Conservation (phyloP, 1,284 basidiomycete species). For the Ceratobasidium papillatum region DNA sequence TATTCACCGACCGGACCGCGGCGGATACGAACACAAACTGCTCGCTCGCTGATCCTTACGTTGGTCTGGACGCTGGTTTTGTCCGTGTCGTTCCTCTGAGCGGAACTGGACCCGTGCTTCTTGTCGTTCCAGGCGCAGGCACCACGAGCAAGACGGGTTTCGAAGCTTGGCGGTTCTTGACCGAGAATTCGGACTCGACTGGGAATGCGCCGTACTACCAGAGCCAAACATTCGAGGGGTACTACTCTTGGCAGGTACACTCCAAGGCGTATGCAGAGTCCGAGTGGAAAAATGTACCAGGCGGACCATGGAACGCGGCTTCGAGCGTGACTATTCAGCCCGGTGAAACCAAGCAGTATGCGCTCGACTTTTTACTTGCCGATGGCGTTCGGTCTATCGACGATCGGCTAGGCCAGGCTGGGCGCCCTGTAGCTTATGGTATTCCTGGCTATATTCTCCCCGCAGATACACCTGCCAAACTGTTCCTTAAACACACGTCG, state of each 20-base stretch:
- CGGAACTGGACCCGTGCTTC: slow-evolving; percentile 63
- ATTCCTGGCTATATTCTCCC: slow-evolving; percentile 66
- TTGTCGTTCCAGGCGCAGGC: slow-evolving; percentile 57
- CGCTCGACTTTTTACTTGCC: slow-evolving; percentile 62
- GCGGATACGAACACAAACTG: slow-evolving; percentile 63
- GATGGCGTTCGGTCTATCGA: slow-evolving; percentile 64
- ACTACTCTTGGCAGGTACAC: slow-evolving; percentile 70
- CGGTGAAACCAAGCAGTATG: slow-evolving; percentile 62
- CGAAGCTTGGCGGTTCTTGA: slow-evolving; percentile 68
- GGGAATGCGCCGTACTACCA: slow-evolving; percentile 60
- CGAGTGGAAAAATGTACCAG: slow-evolving; percentile 61
- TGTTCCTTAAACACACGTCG: slow-evolving; percentile 61
- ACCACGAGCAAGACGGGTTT: slow-evolving; percentile 57
- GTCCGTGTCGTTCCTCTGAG: slow-evolving; percentile 63
- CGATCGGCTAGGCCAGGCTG: slow-evolving; percentile 55
- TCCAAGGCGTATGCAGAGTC: slow-evolving; percentile 66
- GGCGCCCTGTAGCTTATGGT: slow-evolving; percentile 62
- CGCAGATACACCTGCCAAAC: slow-evolving; percentile 60
- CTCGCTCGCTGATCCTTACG: slow-evolving; percentile 67
- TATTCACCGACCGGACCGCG: slow-evolving; percentile 65
- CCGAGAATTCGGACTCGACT: slow-evolving; percentile 56
- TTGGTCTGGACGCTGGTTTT: slow-evolving; percentile 66
- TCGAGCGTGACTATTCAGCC: slow-evolving; percentile 61
- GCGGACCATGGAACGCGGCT: slow-evolving; percentile 62
- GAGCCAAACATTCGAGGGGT: slow-evolving; percentile 67